Base-by-base conservation (phyloP, 1,284 basidiomycete species). In the Erythrobasidium hasegawianum region DNA sequence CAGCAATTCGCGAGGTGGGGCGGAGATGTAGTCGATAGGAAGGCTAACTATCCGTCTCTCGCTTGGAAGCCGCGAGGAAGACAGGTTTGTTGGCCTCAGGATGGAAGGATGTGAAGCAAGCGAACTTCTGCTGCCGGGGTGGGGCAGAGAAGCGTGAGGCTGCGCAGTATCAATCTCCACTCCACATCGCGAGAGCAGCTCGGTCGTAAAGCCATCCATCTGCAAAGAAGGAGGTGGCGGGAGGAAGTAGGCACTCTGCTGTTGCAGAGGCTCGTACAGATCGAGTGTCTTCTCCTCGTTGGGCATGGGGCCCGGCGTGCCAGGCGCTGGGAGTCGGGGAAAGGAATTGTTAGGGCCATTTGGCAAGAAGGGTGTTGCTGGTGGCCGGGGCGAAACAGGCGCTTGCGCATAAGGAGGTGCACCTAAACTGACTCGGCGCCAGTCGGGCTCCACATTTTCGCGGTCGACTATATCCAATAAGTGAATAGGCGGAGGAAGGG, bases 381-480 rank as follows among this genome's bases (percentile, higher is more conserved):
- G 60, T 41, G 60, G 60, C 2, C 60, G 27, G 45, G 60, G 60
- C 18, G 60, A 62, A 16, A 29, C 39, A 22, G 60, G 60, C 14
- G 60, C 29, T 16, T 8, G 18, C 0, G 52, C 13, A 20, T 49
- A 56, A 5, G n/a, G 50, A 24, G 50, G 24, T 11, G 60, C 29
- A 9, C n/a, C 27, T 11, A 47, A 16, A 24, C n/a, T 3, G 5
- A 13, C 16, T 27, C 24, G 13, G 47, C 13, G 22, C 14, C 7
- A 14, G 11, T 33, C 33, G 33, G 33, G 33, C 33, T 33, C 33
- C 33, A 33, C 33, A 33, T 33, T 11, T 4, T 5, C 11, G 33
- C 33, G 11, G 11, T 33, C 33, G 33, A 11, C 4, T 4, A 33
- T 33, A 4, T 33, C 33, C 33, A 33, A 33, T 33, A 33, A 33